A percentile compares a stretch with the other conserved stretches of the same genome.
These are phyloP conservation scores for Pythium rishiriense DNA, from an alignment of 352 stramenopile species.

Conservation along the genomic window DNA sequence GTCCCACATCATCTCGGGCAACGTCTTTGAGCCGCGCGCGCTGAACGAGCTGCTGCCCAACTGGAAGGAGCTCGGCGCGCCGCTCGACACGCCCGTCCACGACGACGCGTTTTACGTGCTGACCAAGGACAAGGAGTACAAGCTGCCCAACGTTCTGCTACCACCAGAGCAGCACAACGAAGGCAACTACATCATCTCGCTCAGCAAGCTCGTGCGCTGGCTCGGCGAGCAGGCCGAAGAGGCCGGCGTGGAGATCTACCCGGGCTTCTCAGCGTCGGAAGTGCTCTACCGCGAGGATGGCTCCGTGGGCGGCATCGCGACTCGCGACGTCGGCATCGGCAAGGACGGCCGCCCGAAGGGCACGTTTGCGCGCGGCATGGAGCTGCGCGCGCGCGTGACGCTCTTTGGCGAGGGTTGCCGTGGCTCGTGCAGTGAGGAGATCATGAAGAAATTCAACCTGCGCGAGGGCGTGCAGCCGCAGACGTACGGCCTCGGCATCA, in stretches of 20 bases:
- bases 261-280: conserved; percentile 96
- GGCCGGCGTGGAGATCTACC: conserved; percentile 98
- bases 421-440: conserved; percentile 95
- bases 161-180: conserved; percentile 97
- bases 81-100: conserved; percentile 92
- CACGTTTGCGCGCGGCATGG: conserved; percentile 98
- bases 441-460: conserved; percentile 97
- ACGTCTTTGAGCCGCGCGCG: conserved; percentile 98
- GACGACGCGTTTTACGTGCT: conserved; percentile 95
- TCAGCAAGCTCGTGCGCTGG: conserved; percentile 97
- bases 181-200: conserved; percentile 98
- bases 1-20: conserved; percentile 98
- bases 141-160: conserved; percentile 92
- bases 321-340: conserved; percentile 97
- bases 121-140: conserved; percentile 82
- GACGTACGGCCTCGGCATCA: conserved; percentile 99
- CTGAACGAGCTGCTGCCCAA: conserved; percentile 97
- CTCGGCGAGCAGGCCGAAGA: conserved; percentile 96
- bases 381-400: conserved; percentile 93
- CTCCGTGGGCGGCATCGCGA: conserved; percentile 94
- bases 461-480: conserved; percentile 90
- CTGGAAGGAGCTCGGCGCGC: conserved; percentile 90
- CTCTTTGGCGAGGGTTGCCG: conserved; percentile 98
- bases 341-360: conserved; percentile 96
- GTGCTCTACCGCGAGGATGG: conserved; percentile 85